Percentiles rank a stretch among this genome's conserved stretches.
These are phyloP conservation scores for Nakataea oryzae DNA, from an alignment of 2,329 filamentous ascomycete species.

Conservation along the genomic window DNA sequence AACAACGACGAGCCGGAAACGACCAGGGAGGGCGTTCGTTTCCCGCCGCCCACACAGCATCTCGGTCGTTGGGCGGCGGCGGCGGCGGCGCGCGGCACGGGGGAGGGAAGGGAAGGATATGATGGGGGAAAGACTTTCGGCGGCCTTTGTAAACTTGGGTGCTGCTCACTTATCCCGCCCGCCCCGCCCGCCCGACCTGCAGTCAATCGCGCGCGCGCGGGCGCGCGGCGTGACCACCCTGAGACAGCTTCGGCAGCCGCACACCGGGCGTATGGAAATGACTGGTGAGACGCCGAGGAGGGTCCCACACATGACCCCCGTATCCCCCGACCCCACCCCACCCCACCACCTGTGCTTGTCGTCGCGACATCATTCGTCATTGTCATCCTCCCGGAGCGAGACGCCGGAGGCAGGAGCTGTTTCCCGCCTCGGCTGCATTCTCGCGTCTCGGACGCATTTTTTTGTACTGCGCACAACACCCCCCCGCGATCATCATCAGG, in stretches of 20 bases:
- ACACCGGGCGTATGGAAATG: neutral
- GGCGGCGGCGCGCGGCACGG: too few species aligned
- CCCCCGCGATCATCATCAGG: neutral
- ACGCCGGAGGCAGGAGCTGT: neutral
- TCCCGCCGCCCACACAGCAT: too few species aligned
- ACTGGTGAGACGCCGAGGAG: neutral
- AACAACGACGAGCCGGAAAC: too few species aligned
- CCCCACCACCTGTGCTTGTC: neutral
- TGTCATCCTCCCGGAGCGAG: neutral
- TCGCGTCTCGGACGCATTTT: neutral
- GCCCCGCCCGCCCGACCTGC: too few species aligned
- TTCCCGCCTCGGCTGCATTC: neutral
- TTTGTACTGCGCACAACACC: neutral
- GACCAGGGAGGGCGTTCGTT: too few species aligned
- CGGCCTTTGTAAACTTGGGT: too few species aligned
- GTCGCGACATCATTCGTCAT: neutral
- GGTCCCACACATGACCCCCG: neutral
- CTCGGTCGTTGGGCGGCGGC: too few species aligned
- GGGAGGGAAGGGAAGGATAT: too few species aligned
- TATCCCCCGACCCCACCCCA: neutral
- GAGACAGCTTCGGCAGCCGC: neutral
- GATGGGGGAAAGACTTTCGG: too few species aligned
- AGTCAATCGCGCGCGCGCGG: too few species aligned
- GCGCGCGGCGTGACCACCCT: too few species aligned
- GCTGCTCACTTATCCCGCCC: too few species aligned